Percentiles rank a stretch among this genome's conserved stretches.
phyloP scores from a whole-genome alignment of 768 basidiomycete species.

The Coprinopsis strossmayeri region DNA sequence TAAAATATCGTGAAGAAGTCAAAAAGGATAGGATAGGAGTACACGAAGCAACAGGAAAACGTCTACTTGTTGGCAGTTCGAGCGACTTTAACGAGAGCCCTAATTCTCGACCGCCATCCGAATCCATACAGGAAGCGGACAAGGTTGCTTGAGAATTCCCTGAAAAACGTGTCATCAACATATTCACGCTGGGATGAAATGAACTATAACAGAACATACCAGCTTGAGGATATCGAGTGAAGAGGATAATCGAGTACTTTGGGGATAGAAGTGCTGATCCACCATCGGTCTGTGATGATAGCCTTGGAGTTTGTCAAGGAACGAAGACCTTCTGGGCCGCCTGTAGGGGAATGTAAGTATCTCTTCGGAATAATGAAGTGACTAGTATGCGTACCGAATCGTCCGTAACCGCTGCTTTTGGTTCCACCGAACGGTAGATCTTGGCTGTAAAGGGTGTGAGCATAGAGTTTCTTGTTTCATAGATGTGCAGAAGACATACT shows the following conservation, averaged over 20 bases:
- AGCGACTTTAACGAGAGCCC: conserved; percentile 33
- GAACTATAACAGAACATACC: conserved; percentile 45
- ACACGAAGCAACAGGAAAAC: too few species aligned
- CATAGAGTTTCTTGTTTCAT: conserved; percentile 1
- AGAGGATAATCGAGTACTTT: conserved; percentile 82
- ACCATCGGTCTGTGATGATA: conserved; percentile 78
- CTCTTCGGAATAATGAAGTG: conserved; percentile 1
- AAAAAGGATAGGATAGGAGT: not conserved
- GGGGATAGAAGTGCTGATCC: conserved; percentile 83
- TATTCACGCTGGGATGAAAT: not conserved
- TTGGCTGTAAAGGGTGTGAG: conserved; percentile 41
- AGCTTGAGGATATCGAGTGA: conserved; percentile 63
- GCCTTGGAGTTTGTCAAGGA: conserved; percentile 85
- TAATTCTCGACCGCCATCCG: conserved; percentile 41
- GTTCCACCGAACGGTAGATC: conserved; percentile 93
- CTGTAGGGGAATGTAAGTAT: conserved; percentile 29
- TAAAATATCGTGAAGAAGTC: not conserved
- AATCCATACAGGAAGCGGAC: conserved; percentile 48
- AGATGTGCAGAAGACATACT: conserved; percentile 37
- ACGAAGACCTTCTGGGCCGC: conserved; percentile 90
- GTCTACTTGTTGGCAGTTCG: conserved; percentile 26
- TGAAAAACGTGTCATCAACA: conserved; percentile 14
- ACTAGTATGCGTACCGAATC: conserved; percentile 59
- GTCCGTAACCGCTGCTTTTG: conserved; percentile 88
- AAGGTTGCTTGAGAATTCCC: conserved; percentile 46